Conservation (phyloP, 129 eudicot species). For the Gnaphalium uliginosum region DNA sequence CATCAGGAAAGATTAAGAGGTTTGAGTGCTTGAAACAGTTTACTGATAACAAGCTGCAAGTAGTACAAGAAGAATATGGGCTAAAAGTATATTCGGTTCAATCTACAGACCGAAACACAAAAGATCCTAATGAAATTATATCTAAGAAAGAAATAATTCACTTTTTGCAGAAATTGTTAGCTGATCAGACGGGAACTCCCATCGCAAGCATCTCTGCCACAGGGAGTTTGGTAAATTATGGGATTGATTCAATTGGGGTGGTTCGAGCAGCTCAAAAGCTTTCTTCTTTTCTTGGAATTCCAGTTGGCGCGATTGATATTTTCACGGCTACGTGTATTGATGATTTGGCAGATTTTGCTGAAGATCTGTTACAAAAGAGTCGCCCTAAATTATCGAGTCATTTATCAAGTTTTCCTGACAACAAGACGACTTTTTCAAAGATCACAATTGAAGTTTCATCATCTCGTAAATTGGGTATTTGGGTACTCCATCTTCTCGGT, state of each 20-base stretch:
- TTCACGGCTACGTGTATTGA: slow-evolving; percentile 58
- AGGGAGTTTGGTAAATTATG: slow-evolving; percentile 39
- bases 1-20: slow-evolving; percentile 51
- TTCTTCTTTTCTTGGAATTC: slow-evolving; percentile 40
- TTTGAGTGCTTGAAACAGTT: slow-evolving; percentile 46
- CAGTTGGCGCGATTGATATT: slow-evolving; percentile 54
- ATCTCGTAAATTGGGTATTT: slow-evolving; percentile 32
- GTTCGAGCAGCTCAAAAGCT: slow-evolving; percentile 57
- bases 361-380: slow-evolving; percentile 36
- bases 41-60: slow-evolving; percentile 35
- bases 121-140: slow-evolving; percentile 9
- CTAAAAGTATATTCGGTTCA: slow-evolving; percentile 9
- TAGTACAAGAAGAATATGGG: slow-evolving; percentile 10
- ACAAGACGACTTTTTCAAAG: slow-evolving; percentile 8
- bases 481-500: slow-evolving; percentile 38
- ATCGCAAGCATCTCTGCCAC: slow-evolving; percentile 36
- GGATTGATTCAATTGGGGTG: slow-evolving; percentile 54
- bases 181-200: slow-evolving; percentile 43
- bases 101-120: slow-evolving; percentile 9
- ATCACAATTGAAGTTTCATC: slow-evolving; percentile 18
- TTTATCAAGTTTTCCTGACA: slow-evolving; percentile 7
- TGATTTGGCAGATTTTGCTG: slow-evolving; percentile 49
- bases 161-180: slow-evolving; percentile 39
- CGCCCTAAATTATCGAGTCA: slow-evolving; percentile 3
- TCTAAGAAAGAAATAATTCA: slow-evolving; percentile 41